phyloP scores from a whole-genome alignment of 345 rosid species.

The Barbarea vulgaris region DNA sequence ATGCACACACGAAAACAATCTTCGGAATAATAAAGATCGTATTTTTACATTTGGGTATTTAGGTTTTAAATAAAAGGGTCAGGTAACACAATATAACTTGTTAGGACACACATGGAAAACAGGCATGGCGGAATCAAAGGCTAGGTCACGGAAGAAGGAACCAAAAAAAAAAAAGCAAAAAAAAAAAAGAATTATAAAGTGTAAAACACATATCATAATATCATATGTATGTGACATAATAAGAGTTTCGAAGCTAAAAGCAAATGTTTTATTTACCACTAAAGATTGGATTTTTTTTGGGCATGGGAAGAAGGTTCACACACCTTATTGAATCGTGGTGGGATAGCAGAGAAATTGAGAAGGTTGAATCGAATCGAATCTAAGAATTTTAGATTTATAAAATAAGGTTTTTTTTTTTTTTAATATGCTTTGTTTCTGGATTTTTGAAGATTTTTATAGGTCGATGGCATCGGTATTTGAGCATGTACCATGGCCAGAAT shows the following conservation, averaged over 20 bases:
- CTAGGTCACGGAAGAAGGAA: constrained; percentile 46
- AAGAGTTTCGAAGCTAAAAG: constrained; percentile 25
- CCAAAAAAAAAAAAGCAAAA: constrained; percentile 23
- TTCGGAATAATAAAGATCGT: constrained; percentile 19
- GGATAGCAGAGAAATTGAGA: constrained; percentile 10
- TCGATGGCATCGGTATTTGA: constrained; percentile 41
- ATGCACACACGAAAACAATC: constrained; percentile 25
- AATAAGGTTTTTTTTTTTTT: neutral
- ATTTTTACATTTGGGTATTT: constrained; percentile 6
- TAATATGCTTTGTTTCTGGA: constrained; percentile 14
- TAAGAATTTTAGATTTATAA: constrained; percentile 8
- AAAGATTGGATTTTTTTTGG: constrained; percentile 37
- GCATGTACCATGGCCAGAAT: constrained; percentile 43
- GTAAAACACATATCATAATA: constrained; percentile 15
- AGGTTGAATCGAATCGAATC: constrained; percentile 22
- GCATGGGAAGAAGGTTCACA: constrained; percentile 33
- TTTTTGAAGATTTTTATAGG: constrained; percentile 21
- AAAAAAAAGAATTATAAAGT: constrained; percentile 18
- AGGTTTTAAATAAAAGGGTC: constrained; percentile 16
- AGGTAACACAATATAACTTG: constrained; percentile 45
- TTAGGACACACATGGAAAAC: constrained; percentile 41
- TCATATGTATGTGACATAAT: constrained; percentile 29
- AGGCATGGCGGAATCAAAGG: constrained; percentile 47
- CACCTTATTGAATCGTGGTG: constrained; percentile 34
- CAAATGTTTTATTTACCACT: constrained; percentile 19